Base-by-base conservation (phyloP, 129 eudicot species). In the Sambucus nigra region DNA sequence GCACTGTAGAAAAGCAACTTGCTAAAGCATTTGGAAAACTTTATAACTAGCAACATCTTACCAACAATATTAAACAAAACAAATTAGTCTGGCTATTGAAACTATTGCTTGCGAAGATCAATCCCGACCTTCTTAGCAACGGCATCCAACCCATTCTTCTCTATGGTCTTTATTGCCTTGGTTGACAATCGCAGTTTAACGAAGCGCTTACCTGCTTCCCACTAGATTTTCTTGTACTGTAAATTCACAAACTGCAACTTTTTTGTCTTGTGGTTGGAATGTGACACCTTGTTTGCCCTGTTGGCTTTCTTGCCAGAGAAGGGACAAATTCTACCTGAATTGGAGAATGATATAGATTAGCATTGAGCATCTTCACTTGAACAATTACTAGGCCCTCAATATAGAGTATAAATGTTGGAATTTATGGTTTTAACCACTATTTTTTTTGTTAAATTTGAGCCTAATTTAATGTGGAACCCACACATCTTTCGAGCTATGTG, bases 91-190 rank as follows among this genome's bases (percentile, higher is more conserved):
- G n/a, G n/a, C n/a, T n/a, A n/a, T n/a, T n/a, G n/a, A n/a, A n/a
- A 64, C 52, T 60, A 87, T 69, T 68, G 31, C 69, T 92, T 92
- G 61, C 79, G 39, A 59, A 92, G 96, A 75, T 92, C 96, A 32
- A 86, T 82, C 55, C 99, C 99, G 29, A 94, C 99, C 71, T 92
- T 86, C 78, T 86, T 92, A 19, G 96, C 96, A 42, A 92, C 84
- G 40, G 96, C 87, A 69, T 82, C 96, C 27, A 92, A 54, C 55
- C 99, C 99, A 8, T 92, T 75, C 74, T 82, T 92, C 80, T 92
- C 99, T 2, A 92, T 86, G 51, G 99, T 92, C 80, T 82, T 92
- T 40, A 92, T 67, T 3, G 96, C 99, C 71, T 92, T 92, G 20
- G 99, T 86, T 2, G 99, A 92, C 47, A 86, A 49, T 5, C 96